Evolutionary conservation across 495 filamentous ascomycete genomes (phyloP).

Genomic region (Penicillium herquei): DNA sequence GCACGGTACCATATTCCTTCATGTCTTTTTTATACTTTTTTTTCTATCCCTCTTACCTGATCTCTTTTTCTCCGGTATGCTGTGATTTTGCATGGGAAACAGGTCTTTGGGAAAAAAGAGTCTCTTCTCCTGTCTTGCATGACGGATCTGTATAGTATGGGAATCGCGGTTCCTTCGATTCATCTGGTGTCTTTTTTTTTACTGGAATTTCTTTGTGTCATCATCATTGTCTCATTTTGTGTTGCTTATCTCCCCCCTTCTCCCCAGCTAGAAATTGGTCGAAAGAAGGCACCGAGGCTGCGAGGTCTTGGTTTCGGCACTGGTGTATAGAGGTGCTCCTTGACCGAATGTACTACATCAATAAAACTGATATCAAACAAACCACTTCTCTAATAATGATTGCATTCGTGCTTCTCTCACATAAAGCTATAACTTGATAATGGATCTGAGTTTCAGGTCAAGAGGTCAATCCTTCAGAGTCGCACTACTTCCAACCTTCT

Average conservation of each 20-base stretch:
- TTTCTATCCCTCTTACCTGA: slow-evolving; percentile 17
- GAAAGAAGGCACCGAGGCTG: slow-evolving; percentile 11
- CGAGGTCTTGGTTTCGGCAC: slow-evolving; percentile 6
- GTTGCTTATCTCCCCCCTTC: slow-evolving; percentile 16
- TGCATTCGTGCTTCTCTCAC: neutral
- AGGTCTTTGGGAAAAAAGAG: slow-evolving; percentile 23
- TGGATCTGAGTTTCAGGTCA: too few species aligned
- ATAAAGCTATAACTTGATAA: too few species aligned
- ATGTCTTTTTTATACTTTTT: slow-evolving; percentile 22
- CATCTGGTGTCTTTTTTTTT: slow-evolving; percentile 35
- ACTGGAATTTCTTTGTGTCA: slow-evolving; percentile 18
- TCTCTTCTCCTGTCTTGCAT: slow-evolving; percentile 28
- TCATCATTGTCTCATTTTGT: slow-evolving; percentile 13
- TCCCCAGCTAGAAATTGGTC: slow-evolving; percentile 16
- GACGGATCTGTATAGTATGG: slow-evolving; percentile 48
- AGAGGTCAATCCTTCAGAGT: neutral
- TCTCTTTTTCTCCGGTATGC: slow-evolving; percentile 24
- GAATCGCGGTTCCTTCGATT: slow-evolving; percentile 36
- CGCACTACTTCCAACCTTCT: slow-evolving; percentile 27
- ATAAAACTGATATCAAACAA: slow-evolving; percentile 10
- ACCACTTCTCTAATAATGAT: neutral
- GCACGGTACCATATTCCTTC: slow-evolving; percentile 27
- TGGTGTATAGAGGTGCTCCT: slow-evolving; percentile 26
- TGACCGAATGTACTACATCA: slow-evolving; percentile 26
- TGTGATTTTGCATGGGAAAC: slow-evolving; percentile 30